These are phyloP conservation scores for Misopates orontium DNA, from an alignment of 257 asterid genomes.

Conservation along the genomic window DNA sequence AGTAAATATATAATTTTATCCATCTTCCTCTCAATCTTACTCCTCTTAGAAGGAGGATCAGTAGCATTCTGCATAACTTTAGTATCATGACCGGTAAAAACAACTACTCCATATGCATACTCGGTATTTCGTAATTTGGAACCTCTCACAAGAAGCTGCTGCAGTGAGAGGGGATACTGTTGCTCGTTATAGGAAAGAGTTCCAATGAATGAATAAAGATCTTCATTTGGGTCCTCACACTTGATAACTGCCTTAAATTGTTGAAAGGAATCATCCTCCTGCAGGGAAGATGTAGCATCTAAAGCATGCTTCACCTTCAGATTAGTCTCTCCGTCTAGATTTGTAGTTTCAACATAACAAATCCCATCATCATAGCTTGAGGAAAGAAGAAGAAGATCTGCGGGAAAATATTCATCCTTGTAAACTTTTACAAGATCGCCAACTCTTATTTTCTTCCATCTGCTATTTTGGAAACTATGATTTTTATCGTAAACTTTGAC, in stretches of 20 bases:
- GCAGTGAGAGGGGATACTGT: conserved; percentile 69
- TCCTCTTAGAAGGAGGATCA: conserved; percentile 96
- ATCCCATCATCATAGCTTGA: conserved; percentile 91
- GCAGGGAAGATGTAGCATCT: conserved; percentile 62
- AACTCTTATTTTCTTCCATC: conserved; percentile 81
- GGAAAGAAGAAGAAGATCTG: conserved; percentile 80
- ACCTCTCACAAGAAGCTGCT: conserved; percentile 82
- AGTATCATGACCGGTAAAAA: conserved; percentile 93
- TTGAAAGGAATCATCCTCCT: conserved; percentile 49
- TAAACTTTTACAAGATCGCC: conserved; percentile 82
- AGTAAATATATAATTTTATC: conserved; percentile 82
- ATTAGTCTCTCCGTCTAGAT: conserved; percentile 95
- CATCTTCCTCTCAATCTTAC: conserved; percentile 84
- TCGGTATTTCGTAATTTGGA: conserved; percentile 86
- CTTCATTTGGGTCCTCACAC: conserved; percentile 95
- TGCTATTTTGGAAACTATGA: conserved; percentile 49
- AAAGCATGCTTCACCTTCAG: conserved; percentile 91
- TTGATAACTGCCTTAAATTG: conserved; percentile 68
- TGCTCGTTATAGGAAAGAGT: conserved; percentile 52
- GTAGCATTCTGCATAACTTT: conserved; percentile 94
- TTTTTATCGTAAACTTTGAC: conserved; percentile 51
- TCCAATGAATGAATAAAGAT: conserved; percentile 87
- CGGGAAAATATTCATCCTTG: conserved; percentile 90
- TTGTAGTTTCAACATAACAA: conserved; percentile 90
- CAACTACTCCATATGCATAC: conserved; percentile 69